Evolutionary conservation across 331 rosid species (phyloP), one percentile per base, ranked within the genome.

Genomic region (Erythrophleum ivorense): DNA sequence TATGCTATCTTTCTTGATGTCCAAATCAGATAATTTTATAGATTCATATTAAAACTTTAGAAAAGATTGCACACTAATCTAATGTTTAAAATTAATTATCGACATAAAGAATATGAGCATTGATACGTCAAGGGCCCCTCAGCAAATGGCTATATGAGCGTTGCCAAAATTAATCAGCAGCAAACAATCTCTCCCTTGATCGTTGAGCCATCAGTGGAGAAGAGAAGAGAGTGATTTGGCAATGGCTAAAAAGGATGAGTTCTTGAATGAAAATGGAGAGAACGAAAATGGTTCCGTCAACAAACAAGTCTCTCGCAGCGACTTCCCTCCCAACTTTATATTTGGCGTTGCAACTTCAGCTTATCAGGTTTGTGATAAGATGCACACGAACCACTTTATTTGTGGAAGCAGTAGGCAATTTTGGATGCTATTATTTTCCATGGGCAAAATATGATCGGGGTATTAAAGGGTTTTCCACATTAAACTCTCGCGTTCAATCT

Each of bases 291-390:
- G 49, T 1, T 62, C 83, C 18, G 69, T 46, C 64, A 14, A 59
- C 41, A 60, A 43, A 8, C 83, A 86, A 74, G 81, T 92, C 62
- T 86, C 87, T 57, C 94, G 95, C 80, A 6, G 19, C 36, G 97
- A 87, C 62, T 95, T 95, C 86, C 98, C 98, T 79, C 87, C 97
- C 4, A 65, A 89, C 74, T 92, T 95, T 71, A 68, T 92, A 73
- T 95, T 95, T 45, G 98, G 98, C 11, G 91, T 89, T 7, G 94
- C 97, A 75, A 95, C 98, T 63, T 95, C 98, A 34, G 91, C 98
- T 4, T 92, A 95, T 85, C 98, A 95, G 97, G 98, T 94, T 46
- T 33, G 4, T 57, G 9, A 54, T 18, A 54, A 7, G 49, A 53
- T 52, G 4, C 60, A 6, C 46, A 9, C 33, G 1, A 57, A 9